These are phyloP conservation scores for Erysimum cheiri DNA, from an alignment of 441 rosid genomes.

Conservation along the genomic window DNA sequence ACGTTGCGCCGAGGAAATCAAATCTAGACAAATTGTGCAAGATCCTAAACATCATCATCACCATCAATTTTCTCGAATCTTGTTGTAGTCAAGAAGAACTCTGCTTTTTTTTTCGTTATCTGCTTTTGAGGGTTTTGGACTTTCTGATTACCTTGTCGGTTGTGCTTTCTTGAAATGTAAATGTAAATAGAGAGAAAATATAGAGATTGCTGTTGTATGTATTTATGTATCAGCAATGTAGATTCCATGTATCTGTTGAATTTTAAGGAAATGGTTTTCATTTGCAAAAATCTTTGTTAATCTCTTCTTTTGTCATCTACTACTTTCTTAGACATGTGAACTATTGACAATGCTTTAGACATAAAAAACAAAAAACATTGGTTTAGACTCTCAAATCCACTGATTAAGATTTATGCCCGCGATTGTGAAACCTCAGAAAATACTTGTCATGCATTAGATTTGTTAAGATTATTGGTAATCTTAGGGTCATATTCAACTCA, in stretches of 20 bases:
- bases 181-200: constrained; percentile 37
- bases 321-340: constrained; percentile 38
- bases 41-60: constrained; percentile 54
- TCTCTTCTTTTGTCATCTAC: constrained; percentile 29
- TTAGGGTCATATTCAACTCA: constrained; percentile 25
- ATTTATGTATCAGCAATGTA: constrained; percentile 32
- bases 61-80: constrained; percentile 61
- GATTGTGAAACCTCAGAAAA: constrained; percentile 25
- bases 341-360: background rate
- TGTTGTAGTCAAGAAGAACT: constrained; percentile 48
- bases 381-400: constrained; percentile 15
- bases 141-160: constrained; percentile 43
- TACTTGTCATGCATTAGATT: constrained; percentile 17
- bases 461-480: constrained; percentile 22
- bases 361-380: background rate
- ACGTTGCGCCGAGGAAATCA: constrained; percentile 85
- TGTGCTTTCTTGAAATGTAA: constrained; percentile 20
- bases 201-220: constrained; percentile 30
- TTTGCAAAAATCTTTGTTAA: constrained; percentile 29
- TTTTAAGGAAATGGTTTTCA: constrained; percentile 19
- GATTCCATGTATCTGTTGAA: constrained; percentile 20
- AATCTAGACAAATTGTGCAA: constrained; percentile 57
- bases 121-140: constrained; percentile 35
- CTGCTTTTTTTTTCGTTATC: constrained; percentile 29
- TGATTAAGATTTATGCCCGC: constrained; percentile 1